These are phyloP conservation scores for grape (Vitis vinifera) DNA, from an alignment of 164 flowering plant genomes.

Conservation along the genomic window DNA sequence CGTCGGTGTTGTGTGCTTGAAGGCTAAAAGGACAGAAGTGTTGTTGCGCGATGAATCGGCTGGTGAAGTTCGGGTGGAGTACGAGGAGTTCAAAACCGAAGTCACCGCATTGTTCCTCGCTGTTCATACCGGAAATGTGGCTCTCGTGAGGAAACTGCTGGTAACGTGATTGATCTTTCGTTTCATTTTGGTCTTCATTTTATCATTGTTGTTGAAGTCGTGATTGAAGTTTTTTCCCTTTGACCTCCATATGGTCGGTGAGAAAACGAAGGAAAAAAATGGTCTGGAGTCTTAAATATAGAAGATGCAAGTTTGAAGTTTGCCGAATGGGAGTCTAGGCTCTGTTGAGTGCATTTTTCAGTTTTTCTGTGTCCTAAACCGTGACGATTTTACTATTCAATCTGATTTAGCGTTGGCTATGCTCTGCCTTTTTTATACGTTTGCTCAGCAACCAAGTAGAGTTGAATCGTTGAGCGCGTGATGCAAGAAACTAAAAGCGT, in stretches of 20 bases:
- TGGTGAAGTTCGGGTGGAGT: constrained; percentile 56
- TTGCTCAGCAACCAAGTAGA: too few relatives aligned
- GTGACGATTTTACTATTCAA: too few relatives aligned
- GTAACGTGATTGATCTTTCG: constrained; percentile 29
- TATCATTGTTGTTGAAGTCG: background rate
- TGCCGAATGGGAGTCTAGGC: too few relatives aligned
- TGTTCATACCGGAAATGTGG: constrained; percentile 63
- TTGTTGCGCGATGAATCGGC: constrained; percentile 60
- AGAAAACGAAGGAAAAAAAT: background rate
- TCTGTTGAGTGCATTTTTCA: too few relatives aligned
- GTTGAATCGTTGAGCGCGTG: too few relatives aligned
- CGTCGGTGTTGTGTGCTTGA: constrained; percentile 69
- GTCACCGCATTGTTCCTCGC: constrained; percentile 86
- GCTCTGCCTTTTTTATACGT: too few relatives aligned
- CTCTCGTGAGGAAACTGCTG: constrained; percentile 71
- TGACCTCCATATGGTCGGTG: background rate
- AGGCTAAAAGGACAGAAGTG: constrained; percentile 57
- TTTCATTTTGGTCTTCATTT: background rate
- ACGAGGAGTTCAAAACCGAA: constrained; percentile 84
- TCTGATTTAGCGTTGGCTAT: too few relatives aligned
- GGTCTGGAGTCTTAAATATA: too few relatives aligned
- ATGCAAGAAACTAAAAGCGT: too few relatives aligned
- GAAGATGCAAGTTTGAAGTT: too few relatives aligned
- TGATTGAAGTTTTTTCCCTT: background rate
- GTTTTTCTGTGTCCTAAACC: too few relatives aligned